Percentiles rank a stretch among this genome's conserved stretches.
These are phyloP conservation scores for Bertia moriformis DNA, from an alignment of 2,329 filamentous ascomycete genomes.

Conservation along the genomic window DNA sequence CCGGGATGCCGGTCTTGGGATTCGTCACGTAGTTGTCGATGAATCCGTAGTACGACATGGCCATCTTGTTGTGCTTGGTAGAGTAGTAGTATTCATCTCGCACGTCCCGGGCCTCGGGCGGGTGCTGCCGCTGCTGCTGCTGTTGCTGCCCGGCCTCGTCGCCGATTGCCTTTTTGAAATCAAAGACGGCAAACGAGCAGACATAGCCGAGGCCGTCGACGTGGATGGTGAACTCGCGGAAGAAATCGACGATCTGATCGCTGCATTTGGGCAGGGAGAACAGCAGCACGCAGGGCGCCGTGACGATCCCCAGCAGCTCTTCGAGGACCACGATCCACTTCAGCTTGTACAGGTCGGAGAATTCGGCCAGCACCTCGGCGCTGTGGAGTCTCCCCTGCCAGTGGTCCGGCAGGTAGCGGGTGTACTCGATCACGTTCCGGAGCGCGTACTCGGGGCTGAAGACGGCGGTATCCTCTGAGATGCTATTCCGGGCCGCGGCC, in stretches of 20 bases:
- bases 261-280: slow-evolving; percentile 75
- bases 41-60: slow-evolving; percentile 91
- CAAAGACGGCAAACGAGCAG: slow-evolving; percentile 93
- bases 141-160: slow-evolving; percentile 21
- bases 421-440: slow-evolving; percentile 79
- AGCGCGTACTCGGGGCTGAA: slow-evolving; percentile 87
- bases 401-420: slow-evolving; percentile 76
- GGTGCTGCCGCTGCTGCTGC: too few species aligned
- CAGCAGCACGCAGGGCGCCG: slow-evolving; percentile 79
- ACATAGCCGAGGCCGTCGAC: slow-evolving; percentile 92
- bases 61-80: slow-evolving; percentile 94
- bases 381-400: slow-evolving; percentile 84
- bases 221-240: slow-evolving; percentile 92
- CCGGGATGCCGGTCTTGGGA: slow-evolving; percentile 18
- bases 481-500: slow-evolving; percentile 66
- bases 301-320: slow-evolving; percentile 80
- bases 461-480: slow-evolving; percentile 76
- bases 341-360: slow-evolving; percentile 78
- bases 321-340: slow-evolving; percentile 84
- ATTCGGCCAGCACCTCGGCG: slow-evolving; percentile 82
- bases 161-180: slow-evolving; percentile 71
- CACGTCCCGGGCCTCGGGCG: slow-evolving; percentile 49
- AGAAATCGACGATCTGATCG: slow-evolving; percentile 92
- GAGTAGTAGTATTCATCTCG: slow-evolving; percentile 89
- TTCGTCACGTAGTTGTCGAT: slow-evolving; percentile 79